Base-by-base conservation (phyloP, 148 eudicot genomes). In the Cornus controversa region DNA sequence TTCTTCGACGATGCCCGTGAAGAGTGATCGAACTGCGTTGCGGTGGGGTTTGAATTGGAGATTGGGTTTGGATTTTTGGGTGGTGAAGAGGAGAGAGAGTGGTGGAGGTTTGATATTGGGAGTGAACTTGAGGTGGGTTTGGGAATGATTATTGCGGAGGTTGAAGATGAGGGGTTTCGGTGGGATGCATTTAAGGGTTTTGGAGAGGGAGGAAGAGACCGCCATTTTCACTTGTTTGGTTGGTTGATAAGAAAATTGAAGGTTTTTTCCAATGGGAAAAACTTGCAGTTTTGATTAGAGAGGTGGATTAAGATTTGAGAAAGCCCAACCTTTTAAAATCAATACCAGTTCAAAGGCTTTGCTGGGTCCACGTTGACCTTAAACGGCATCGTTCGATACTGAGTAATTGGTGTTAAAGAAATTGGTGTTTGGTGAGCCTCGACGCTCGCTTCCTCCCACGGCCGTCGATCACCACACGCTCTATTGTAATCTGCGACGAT, bases 1-100 rank as follows among this genome's bases (percentile, higher is more conserved):
- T 80, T 92, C 98, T 77, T 94, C 98, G 26, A 94, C 98, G 11
- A 94, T 92, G 27, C 98, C 99, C 5, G 99, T 93, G 84, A 95
- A 93, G 60, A 95, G 90, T 60, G 88, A 88, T 16, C 64, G 79
- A 8, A 86, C 77, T 66, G 82, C 79, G 37, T 6, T 69, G 9
- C 58, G 70, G 69, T 5, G 78, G 69, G 80, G 45, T 42, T 62
- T 71, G 69, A 26, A 27, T 66, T 53, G 79, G 76, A 80, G 73
- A 77, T 74, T 71, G 76, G 77, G 67, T 31, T 74, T 83, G 23
- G 65, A 76, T 28, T 28, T 54, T 5, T 16, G 79, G 84, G 27
- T 81, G 75, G 67, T 27, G 79, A 85, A 84, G 77, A 84, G 72
- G 42, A 66, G 73, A 10, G 85, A 67, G 36, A 84, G 27, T 16